Conservation (phyloP, 1,284 basidiomycete genomes). For the Irpex sp. region DNA sequence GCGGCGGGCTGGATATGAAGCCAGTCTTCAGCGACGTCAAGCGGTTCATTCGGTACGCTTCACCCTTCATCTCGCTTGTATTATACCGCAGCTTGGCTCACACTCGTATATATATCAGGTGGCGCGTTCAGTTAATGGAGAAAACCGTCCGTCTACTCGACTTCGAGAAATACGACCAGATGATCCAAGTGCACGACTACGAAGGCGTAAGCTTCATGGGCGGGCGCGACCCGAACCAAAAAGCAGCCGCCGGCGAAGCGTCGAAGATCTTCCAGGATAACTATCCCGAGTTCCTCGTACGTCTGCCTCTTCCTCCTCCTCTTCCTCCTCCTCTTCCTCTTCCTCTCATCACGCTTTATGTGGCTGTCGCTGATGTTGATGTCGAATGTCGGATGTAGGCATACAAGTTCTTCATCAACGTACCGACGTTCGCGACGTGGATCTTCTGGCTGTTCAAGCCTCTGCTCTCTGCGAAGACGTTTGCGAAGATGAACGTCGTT, state of each 20-base stretch:
- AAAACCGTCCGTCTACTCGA: constrained; percentile 58
- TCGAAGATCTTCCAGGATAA: constrained; percentile 67
- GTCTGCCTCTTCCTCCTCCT: constrained; percentile 20
- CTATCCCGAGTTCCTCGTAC: constrained; percentile 74
- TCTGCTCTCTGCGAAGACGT: constrained; percentile 60
- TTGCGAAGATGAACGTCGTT: constrained; percentile 77
- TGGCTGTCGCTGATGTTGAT: too few species aligned
- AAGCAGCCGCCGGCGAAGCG: constrained; percentile 69
- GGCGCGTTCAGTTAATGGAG: constrained; percentile 77
- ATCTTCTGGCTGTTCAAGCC: constrained; percentile 82
- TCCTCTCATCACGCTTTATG: too few species aligned
- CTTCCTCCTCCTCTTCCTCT: too few species aligned
- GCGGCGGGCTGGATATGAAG: constrained; percentile 58
- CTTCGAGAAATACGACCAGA: constrained; percentile 70
- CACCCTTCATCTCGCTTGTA: too few species aligned
- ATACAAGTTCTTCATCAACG: constrained; percentile 77
- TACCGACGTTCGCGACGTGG: constrained; percentile 71
- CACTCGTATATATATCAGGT: constrained; percentile 35
- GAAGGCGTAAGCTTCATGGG: constrained; percentile 55
- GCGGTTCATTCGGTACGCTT: constrained; percentile 60
- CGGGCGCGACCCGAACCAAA: constrained; percentile 63
- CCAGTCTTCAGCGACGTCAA: constrained; percentile 68
- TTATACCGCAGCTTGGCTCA: too few species aligned
- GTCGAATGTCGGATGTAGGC: too few species aligned
- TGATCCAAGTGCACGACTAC: constrained; percentile 77